Evolutionary conservation across 2,329 filamentous ascomycete genomes (phyloP), one percentile per base, ranked within the genome.

Genomic region (Fusarium odoratissimum): DNA sequence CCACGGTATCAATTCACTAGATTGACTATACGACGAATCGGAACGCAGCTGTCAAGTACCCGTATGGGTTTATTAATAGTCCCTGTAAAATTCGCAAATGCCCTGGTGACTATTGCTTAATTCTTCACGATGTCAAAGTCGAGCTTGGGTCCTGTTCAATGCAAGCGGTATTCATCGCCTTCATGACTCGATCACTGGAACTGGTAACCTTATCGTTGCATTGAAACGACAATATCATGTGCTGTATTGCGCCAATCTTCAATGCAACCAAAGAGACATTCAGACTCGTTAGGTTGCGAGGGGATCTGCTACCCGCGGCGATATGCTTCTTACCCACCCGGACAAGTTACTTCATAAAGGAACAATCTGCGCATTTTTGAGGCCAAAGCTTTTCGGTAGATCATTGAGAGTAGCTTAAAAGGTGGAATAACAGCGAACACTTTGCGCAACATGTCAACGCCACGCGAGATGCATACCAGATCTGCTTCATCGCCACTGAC

Each of bases 381-480:
- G 42, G 40, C 19, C 30, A 21, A 35, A 57, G 40, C 54, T 57
- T 56, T 45, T 52, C 33, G 23, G 33, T 11, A 54, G 33, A n/a
- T 38, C 33, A 11, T 3, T 25, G 10, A 28, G 7, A 1, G 13
- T 28, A 40, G 49, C 23, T 40, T 40, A 13, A 30, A 54, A 37
- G 49, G 49, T 28, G 48, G 23, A 14, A 52, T 37, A n/a, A 37
- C 5, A 17, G 10, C 23, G 23, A 52, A 13, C 19, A 9, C 33
- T 38, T 3, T 28, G 7, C 19, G 7, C 17, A 38, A 28, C 12
- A 6, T 38, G 23, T 40, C 49, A 30, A 54, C 11, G 25, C 51
- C 35, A 42, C 25, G 37, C 51, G 51, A 55, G 21, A 58, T 37
- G 55, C 42, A 23, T 41, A 41, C 46, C 46, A 17, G 13, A 25